Evolutionary conservation across 148 eudicot genomes (phyloP), one percentile per base, ranked within the genome.

Genomic region (Arbutus unedo): DNA sequence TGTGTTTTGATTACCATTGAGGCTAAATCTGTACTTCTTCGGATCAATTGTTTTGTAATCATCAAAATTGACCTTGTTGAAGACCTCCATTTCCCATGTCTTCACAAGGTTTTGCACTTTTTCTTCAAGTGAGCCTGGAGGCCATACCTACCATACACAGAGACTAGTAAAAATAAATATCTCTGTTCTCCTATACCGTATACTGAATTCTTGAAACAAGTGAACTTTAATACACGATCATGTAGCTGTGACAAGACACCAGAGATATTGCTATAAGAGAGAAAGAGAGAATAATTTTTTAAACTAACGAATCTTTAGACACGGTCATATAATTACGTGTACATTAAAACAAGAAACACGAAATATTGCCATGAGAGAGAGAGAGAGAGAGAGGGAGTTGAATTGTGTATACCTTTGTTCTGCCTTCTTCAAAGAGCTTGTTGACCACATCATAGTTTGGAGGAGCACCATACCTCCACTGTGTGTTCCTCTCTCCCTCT

Each of bases 1-100:
- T 68, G 19, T 13, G 47, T 68, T 64, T 23, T 31, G 31, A 23
- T 60, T 84, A 90, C 93, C 93, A 72, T 91, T 91, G 38, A 91
- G 81, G 78, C 87, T 84, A 8, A 84, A 43, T 0, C 48, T 82
- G 48, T 83, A 90, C 83, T 90, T 92, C 31, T 70, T 50, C 0
- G 91, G 85, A 87, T 95, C 93, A 8, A 93, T 25, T 25, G 95
- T 44, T 86, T 90, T 95, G 75, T 75, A 86, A 79, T 95, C 98
- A 25, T 86, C 66, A 18, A 85, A 89, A 55, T 85, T 50, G 2
- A 87, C 81, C 83, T 95, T 95, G 81, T 95, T 88, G 76, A 93
- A 87, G 19, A 91, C 76, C 81, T 95, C 98, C 97, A 95, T 95
- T 78, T 95, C 98, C 88, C 89, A 90, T 75, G 97, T 88, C 90